These are phyloP conservation scores for Amanita subjunquillea DNA, from an alignment of 768 basidiomycete species.

Conservation along the genomic window DNA sequence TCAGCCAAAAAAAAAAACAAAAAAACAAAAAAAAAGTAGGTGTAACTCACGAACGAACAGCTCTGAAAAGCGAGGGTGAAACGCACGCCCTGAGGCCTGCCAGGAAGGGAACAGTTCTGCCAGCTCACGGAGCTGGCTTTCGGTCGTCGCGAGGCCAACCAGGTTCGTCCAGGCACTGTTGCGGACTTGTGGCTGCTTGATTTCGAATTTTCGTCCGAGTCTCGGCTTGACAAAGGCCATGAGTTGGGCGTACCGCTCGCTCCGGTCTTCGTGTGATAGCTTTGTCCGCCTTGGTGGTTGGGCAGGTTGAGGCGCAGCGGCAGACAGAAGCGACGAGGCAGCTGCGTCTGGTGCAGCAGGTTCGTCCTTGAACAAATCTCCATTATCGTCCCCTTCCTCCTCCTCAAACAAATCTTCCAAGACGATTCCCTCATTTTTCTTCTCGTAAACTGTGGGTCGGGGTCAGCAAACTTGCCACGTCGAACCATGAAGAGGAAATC, in stretches of 20 bases:
- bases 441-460: constrained; percentile 17
- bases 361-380: constrained; percentile 12
- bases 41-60: constrained; percentile 43
- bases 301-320: background rate
- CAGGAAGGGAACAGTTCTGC: constrained; percentile 38
- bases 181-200: constrained; percentile 25
- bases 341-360: constrained; percentile 1
- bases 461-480: background rate
- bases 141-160: constrained; percentile 36
- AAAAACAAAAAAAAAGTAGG: no score
- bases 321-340: background rate
- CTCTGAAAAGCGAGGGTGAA: constrained; percentile 30
- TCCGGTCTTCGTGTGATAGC: constrained; percentile 20
- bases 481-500: background rate
- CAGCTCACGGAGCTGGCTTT: constrained; percentile 38
- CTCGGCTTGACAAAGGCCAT: constrained; percentile 25
- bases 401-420: constrained; percentile 23
- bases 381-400: constrained; percentile 13
- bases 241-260: constrained; percentile 23
- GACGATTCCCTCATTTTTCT: constrained; percentile 15
- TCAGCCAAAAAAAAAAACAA: background rate
- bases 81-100: constrained; percentile 31
- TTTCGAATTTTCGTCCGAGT: constrained; percentile 26
- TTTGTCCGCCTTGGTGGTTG: constrained; percentile 11
- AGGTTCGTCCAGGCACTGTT: constrained; percentile 40